Evolutionary conservation across 2,329 filamentous ascomycete species (phyloP), one percentile per base, ranked within the genome.

Genomic region (Parastagonospora avenae): DNA sequence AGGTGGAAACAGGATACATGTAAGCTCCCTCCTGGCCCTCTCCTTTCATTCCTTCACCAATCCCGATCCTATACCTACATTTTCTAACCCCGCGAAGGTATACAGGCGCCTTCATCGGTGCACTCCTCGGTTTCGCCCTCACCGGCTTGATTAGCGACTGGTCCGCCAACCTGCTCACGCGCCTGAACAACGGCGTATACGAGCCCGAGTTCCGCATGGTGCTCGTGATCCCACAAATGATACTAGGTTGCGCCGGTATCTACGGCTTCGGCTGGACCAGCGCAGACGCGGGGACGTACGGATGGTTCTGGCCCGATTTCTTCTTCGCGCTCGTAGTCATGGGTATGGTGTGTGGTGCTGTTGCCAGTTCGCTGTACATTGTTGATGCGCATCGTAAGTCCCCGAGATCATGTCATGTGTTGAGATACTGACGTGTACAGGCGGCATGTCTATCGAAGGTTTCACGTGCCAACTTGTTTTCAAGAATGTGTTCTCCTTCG

Each of bases 401-500:
- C 19, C 19, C 19, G 19, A 24, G 19, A 24, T 24, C 19, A 24
- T 24, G 19, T 24, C 19, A 24, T 5, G 19, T 5, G 3, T 24
- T 24, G 19, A 24, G 19, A 24, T 24, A 5, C 19, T 24, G 19
- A 24, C 19, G 19, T 24, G 19, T 24, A 24, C 19, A 24, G 19
- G 19, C 19, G 19, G 19, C 55, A 85, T 96, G 49, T 85, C 90
- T 1, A 85, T 96, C 41, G 92, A 97, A 74, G 90, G 87, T 6
- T 96, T 96, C 71, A 96, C 92, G 0, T 90, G 91, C 74, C 84
- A 94, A 71, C 83, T 96, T 58, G 87, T 96, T 46, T 96, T 97
- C 80, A 97, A 97, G 76, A 96, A 97, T 74, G 83, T 97, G 55
- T 96, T 97, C 77, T 90, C 87, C 56, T 97, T 95, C 64, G 85